phyloP scores from a whole-genome alignment of 2,329 filamentous ascomycete species.

The Pseudogymnoascus sp. region DNA sequence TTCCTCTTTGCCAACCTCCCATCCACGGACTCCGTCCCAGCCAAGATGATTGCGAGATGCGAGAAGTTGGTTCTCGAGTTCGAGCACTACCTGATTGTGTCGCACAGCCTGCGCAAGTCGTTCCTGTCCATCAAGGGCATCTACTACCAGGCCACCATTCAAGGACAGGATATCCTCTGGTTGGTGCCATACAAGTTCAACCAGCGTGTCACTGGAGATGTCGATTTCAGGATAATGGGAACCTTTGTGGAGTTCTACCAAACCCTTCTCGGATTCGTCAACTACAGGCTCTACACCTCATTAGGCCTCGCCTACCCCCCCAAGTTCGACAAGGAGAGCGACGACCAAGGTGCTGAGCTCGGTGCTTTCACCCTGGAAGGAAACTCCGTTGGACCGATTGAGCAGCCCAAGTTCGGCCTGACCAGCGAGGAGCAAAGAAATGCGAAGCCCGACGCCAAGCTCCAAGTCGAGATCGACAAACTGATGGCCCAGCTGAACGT shows the following conservation, averaged over 20 bases:
- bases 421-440: constrained; percentile 37
- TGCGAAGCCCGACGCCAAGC: constrained; percentile 51
- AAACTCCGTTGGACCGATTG: constrained; percentile 50
- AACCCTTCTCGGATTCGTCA: constrained; percentile 88
- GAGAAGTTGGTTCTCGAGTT: constrained; percentile 92
- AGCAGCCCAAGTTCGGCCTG: constrained; percentile 46
- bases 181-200: constrained; percentile 97
- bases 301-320: constrained; percentile 91
- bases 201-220: constrained; percentile 84
- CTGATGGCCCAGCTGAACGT: constrained; percentile 61
- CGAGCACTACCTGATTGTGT: constrained; percentile 92
- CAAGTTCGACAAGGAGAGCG: constrained; percentile 80
- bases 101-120: constrained; percentile 85
- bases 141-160: constrained; percentile 96
- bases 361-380: constrained; percentile 87
- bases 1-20: constrained; percentile 97
- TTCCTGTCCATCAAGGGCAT: constrained; percentile 99
- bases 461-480: constrained; percentile 61
- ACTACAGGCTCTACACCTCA: constrained; percentile 88
- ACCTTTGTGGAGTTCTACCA: constrained; percentile 99
- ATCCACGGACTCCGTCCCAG: constrained; percentile 78
- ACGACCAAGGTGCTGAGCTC: constrained; percentile 83
- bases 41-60: constrained; percentile 93
- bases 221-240: constrained; percentile 98
- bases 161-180: constrained; percentile 96